These are phyloP conservation scores for Colletotrichum theobromicola DNA, from an alignment of 2,329 filamentous ascomycete species.

Conservation along the genomic window DNA sequence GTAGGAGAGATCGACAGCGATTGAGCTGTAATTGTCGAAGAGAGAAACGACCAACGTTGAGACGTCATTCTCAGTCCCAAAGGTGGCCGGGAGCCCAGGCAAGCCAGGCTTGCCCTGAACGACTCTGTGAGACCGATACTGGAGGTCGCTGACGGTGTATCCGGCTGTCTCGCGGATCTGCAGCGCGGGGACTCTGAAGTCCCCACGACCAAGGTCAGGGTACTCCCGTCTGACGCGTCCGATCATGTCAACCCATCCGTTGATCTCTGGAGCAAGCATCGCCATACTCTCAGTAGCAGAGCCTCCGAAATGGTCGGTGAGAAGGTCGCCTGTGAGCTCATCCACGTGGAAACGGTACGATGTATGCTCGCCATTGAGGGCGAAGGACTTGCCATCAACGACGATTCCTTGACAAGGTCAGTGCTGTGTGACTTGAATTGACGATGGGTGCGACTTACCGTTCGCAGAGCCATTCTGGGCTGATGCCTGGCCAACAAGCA, in stretches of 20 bases:
- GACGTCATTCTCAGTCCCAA: conserved; percentile 59
- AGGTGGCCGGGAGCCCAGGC: conserved; percentile 63
- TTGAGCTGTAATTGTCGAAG: conserved; percentile 62
- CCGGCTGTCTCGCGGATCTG: conserved; percentile 64
- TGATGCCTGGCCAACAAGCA: not conserved
- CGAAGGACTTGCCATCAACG: conserved; percentile 60
- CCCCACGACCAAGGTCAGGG: conserved; percentile 67
- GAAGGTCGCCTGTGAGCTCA: conserved; percentile 56
- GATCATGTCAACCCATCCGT: conserved; percentile 59
- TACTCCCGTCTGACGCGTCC: conserved; percentile 63
- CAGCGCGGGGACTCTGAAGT: conserved; percentile 66
- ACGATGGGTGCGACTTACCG: not conserved
- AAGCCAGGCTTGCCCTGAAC: conserved; percentile 60
- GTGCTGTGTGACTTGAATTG: not conserved
- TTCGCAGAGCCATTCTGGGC: not conserved
- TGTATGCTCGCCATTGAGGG: conserved; percentile 58
- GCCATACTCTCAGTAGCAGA: conserved; percentile 51
- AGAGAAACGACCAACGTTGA: conserved; percentile 63
- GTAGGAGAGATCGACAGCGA: conserved; percentile 65
- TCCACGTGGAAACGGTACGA: conserved; percentile 71
- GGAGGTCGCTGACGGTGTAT: conserved; percentile 62
- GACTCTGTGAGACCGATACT: conserved; percentile 62
- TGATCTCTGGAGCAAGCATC: conserved; percentile 36
- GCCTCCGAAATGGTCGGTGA: conserved; percentile 67
- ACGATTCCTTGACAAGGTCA: conserved; percentile 46